These are phyloP conservation scores for Termitomyces sp. DNA, from an alignment of 768 basidiomycete genomes.

Conservation along the genomic window DNA sequence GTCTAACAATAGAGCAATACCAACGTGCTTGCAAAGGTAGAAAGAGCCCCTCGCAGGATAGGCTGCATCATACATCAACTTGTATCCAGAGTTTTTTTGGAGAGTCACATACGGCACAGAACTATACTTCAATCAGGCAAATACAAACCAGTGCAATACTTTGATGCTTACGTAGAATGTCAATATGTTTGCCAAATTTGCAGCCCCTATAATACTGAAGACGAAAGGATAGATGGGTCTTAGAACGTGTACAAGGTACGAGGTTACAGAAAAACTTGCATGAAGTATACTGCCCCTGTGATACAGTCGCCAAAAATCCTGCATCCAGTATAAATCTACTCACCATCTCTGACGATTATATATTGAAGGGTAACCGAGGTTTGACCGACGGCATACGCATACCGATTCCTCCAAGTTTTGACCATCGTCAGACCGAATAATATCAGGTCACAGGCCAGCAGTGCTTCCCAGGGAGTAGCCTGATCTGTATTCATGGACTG, in stretches of 20 bases:
- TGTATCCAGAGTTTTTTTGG: background rate
- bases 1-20: background rate
- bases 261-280: background rate
- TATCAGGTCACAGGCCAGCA: slow-evolving; percentile 5
- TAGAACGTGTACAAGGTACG: background rate
- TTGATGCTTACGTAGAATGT: background rate
- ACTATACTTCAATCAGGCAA: background rate
- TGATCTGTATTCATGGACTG: background rate
- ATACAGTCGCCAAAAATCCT: background rate
- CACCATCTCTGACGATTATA: slow-evolving; percentile 5
- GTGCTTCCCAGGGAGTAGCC: slow-evolving; percentile 6
- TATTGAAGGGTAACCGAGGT: background rate
- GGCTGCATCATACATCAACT: background rate
- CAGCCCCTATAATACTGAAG: background rate
- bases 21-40: background rate
- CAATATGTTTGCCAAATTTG: background rate
- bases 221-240: background rate
- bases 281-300: background rate
- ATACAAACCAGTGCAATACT: background rate
- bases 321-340: background rate
- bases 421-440: slow-evolving; percentile 4
- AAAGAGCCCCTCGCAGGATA: background rate
- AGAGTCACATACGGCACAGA: background rate
- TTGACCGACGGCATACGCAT: background rate
- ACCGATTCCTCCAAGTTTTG: slow-evolving; percentile 3